Evolutionary conservation across 2,329 filamentous ascomycete genomes (phyloP), one percentile per base, ranked within the genome.

Genomic region (Fusarium sp.): DNA sequence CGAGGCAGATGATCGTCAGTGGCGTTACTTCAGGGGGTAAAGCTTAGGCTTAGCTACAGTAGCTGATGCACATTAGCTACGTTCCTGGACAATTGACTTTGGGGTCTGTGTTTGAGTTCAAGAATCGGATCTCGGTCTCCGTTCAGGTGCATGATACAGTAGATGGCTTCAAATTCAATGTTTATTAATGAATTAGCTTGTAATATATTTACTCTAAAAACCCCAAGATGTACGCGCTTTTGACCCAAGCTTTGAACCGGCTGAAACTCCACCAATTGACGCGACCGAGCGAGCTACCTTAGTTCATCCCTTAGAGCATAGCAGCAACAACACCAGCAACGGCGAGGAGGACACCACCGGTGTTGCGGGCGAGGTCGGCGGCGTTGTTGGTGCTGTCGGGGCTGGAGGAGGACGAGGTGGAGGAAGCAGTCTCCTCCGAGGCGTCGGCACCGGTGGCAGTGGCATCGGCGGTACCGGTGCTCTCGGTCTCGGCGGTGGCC

Each of bases 281-380:
- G 29, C 54, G 27, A 20, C 18, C 29, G 29, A 56, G n/a, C 27
- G 27, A 31, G 27, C 18, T 20, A 29, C 22, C 33, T 42, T 40
- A 18, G 22, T 47, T 42, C 20, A 14, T 63, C 11, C 40, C 20
- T 80, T 81, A 85, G 63, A 85, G 74, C 31, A 85, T 75, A 45
- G 80, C 82, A 62, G 79, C 83, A 63, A 85, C 78, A 20, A 79
- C 80, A 65, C 81, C 84, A 35, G 81, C 83, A 42, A 84, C 77
- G 61, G 82, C 84, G 29, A 82, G 77, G 27, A 85, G 75, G 18
- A 83, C 67, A 36, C 80, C 76, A 20, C 82, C 82, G 22, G 80
- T 79, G 70, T 81, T 81, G 56, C 77, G 79, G 42, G 77, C 78
- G 45, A 82, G 76, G 52, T 78, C 76, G 35, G 74, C 80, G 33